Evolutionary conservation across 2,329 filamentous ascomycete species (phyloP).

Genomic region (Byssoonygena ceratinophila): DNA sequence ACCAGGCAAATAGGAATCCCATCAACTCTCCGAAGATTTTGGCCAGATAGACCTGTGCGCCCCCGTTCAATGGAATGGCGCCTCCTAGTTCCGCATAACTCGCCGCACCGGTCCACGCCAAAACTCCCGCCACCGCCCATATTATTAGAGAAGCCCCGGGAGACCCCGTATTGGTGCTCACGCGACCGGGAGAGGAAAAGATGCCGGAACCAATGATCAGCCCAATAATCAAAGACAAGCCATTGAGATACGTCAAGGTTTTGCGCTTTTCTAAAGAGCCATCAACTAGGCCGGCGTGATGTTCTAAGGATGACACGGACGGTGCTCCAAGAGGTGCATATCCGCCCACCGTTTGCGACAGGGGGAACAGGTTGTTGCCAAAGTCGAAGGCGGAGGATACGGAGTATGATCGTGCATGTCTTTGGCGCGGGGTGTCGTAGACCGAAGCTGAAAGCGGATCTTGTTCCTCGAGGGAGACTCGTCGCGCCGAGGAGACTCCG

Average conservation of each 20-base stretch:
- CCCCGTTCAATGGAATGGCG: constrained; percentile 89
- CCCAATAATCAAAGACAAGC: constrained; percentile 78
- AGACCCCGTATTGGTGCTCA: constrained; percentile 83
- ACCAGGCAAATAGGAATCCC: constrained; percentile 95
- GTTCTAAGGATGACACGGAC: constrained; percentile 45
- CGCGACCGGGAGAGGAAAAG: constrained; percentile 86
- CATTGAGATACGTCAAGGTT: constrained; percentile 88
- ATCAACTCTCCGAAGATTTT: constrained; percentile 93
- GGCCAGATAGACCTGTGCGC: constrained; percentile 82
- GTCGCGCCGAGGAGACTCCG: constrained; percentile 85
- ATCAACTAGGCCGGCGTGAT: constrained; percentile 52
- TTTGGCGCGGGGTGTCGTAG: constrained; percentile 43
- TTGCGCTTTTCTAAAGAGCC: constrained; percentile 90
- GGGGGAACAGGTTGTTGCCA: constrained; percentile 79
- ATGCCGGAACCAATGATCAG: constrained; percentile 94
- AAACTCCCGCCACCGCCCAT: constrained; percentile 78
- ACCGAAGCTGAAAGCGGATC: constrained; percentile 54
- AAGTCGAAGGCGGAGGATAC: constrained; percentile 93
- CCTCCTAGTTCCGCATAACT: constrained; percentile 94
- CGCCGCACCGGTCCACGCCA: constrained; percentile 92
- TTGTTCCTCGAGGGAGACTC: constrained; percentile 77
- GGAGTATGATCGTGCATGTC: constrained; percentile 63
- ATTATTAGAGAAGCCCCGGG: constrained; percentile 83
- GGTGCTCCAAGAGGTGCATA: constrained; percentile 82
- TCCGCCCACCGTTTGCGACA: constrained; percentile 68